A percentile compares a stretch with the other conserved stretches of the same genome.
phyloP scores from a whole-genome alignment of 495 filamentous ascomycete genomes.

The Polyplosphaeria fusca region DNA sequence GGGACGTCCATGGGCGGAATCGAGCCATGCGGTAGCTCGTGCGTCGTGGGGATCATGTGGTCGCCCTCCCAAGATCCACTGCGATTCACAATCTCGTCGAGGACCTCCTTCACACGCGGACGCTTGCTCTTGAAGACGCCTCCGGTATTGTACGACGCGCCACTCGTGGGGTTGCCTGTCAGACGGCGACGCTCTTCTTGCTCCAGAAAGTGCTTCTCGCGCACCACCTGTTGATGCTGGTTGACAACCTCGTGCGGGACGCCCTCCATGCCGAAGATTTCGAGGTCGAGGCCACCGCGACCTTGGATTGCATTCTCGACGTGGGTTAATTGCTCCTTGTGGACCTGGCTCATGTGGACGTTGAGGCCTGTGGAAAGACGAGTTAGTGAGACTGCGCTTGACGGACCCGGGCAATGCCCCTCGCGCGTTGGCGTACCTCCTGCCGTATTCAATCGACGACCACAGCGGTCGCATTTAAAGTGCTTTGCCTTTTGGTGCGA shows the following conservation, averaged over 20 bases:
- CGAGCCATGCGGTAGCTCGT: slow-evolving; percentile 1
- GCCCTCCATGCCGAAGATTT: slow-evolving; percentile 98
- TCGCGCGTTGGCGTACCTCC: slow-evolving; percentile 83
- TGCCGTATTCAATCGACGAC: slow-evolving; percentile 84
- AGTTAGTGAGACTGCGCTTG: not conserved
- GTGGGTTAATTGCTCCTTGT: slow-evolving; percentile 80
- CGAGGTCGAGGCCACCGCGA: slow-evolving; percentile 76
- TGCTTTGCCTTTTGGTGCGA: slow-evolving; percentile 98
- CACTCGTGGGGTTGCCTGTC: slow-evolving; percentile 73
- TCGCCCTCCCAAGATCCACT: slow-evolving; percentile 8
- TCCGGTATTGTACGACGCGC: slow-evolving; percentile 55
- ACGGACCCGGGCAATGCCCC: too few relatives aligned
- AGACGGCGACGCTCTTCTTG: slow-evolving; percentile 76
- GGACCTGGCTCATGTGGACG: slow-evolving; percentile 97
- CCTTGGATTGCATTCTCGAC: slow-evolving; percentile 91
- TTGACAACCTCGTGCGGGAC: slow-evolving; percentile 81
- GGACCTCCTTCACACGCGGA: slow-evolving; percentile 55
- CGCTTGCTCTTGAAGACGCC: slow-evolving; percentile 57
- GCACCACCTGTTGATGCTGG: slow-evolving; percentile 79
- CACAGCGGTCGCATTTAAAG: slow-evolving; percentile 92
- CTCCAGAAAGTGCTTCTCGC: slow-evolving; percentile 74
- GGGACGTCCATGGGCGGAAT: not conserved
- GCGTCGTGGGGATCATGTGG: not conserved
- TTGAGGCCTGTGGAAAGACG: slow-evolving; percentile 70
- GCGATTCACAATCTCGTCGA: slow-evolving; percentile 9